These are phyloP conservation scores for Suillus subalutaceus DNA, from an alignment of 768 basidiomycete species.

Conservation along the genomic window DNA sequence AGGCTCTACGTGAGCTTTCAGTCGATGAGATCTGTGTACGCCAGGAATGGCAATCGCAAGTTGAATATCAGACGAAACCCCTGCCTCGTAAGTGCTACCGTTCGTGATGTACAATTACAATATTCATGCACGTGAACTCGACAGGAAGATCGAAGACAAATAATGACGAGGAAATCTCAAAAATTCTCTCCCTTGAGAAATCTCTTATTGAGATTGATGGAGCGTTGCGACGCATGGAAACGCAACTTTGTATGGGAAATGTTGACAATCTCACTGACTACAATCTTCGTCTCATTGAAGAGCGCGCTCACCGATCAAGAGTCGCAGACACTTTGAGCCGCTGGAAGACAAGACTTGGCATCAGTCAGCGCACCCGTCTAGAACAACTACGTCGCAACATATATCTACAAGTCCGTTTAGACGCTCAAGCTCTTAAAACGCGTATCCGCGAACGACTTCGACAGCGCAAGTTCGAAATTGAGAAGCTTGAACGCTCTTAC, in stretches of 20 bases:
- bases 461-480: too few species aligned
- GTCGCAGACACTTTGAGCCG: background rate
- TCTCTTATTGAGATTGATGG: background rate
- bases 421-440: background rate
- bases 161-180: background rate
- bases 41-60: slow-evolving; percentile 13
- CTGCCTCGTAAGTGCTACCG: background rate
- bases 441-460: background rate
- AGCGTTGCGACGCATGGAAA: background rate
- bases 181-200: background rate
- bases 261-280: background rate
- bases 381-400: background rate
- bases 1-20: too few species aligned
- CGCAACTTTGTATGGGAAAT: background rate
- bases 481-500: too few species aligned
- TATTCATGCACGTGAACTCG: background rate
- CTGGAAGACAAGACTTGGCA: background rate
- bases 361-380: background rate
- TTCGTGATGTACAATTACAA: background rate
- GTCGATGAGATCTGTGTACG: background rate
- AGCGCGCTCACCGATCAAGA: background rate
- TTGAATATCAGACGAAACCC: slow-evolving; percentile 6
- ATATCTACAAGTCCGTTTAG: background rate
- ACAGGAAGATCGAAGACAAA: background rate
- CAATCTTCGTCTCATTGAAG: background rate